Evolutionary conservation across 345 rosid species (phyloP).

Genomic region (Lepidium africanum): DNA sequence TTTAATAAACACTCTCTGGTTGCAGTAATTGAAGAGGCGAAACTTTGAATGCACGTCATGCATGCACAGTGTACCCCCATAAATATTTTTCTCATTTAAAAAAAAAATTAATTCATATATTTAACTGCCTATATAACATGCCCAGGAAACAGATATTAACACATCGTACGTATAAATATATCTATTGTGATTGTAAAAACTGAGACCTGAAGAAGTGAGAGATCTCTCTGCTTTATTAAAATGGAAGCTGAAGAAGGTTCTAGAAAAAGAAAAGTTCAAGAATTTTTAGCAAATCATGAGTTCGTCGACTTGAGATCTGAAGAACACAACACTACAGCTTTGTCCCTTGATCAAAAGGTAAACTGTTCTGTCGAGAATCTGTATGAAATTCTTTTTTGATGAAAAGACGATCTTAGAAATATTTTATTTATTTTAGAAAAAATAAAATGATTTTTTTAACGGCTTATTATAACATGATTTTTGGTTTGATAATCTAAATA

Average conservation of each 20-base stretch:
- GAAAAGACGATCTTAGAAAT: no score
- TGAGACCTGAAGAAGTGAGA: slow-evolving; percentile 28
- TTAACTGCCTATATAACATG: slow-evolving; percentile 18
- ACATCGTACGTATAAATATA: slow-evolving; percentile 14
- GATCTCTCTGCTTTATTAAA: not conserved
- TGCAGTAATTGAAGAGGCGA: slow-evolving; percentile 29
- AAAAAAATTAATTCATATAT: not conserved
- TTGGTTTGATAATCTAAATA: no score
- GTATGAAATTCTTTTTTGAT: no score
- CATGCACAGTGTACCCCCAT: slow-evolving; percentile 26
- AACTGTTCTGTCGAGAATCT: no score
- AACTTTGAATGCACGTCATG: slow-evolving; percentile 53
- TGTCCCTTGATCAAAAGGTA: slow-evolving; percentile 62
- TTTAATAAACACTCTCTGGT: slow-evolving; percentile 11
- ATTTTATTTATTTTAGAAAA: no score
- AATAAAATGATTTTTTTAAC: no score
- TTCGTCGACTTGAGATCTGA: slow-evolving; percentile 35
- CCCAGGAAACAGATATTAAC: slow-evolving; percentile 11
- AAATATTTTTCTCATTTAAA: not conserved
- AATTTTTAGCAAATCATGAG: slow-evolving; percentile 24
- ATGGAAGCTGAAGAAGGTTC: slow-evolving; percentile 30
- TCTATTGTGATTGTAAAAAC: not conserved
- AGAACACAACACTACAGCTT: slow-evolving; percentile 46
- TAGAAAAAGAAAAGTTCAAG: slow-evolving; percentile 52
- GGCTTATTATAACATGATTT: no score